Base-by-base conservation (phyloP, 345 rosid species). In the Lumnitzera racemosa region DNA sequence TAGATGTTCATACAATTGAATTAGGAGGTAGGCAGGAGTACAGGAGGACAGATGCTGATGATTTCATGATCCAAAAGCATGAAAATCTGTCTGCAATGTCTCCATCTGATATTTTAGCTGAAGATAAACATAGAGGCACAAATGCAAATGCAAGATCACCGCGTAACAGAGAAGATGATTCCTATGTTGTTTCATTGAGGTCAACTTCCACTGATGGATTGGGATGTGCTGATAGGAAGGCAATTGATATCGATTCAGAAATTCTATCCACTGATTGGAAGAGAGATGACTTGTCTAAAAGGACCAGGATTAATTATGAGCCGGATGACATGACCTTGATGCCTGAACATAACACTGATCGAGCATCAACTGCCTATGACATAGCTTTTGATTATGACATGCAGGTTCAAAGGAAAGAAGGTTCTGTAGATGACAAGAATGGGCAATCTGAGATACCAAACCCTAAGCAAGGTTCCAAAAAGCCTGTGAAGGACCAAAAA, bases 321-420 rank as follows among this genome's bases (percentile, higher is more conserved):
- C 90, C 96, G 49, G 84, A 90, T 72, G 96, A 79, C 67, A 75
- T 84, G 47, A 90, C 76, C 58, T 67, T 88, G 79, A 67, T 86
- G 83, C 96, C 88, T 55, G 85, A 83, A 69, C 90, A 95, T 57
- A 85, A 78, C 56, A 47, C 70, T 20, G 90, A 83, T 66, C 82
- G 73, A 64, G 68, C 80, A 55, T 66, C 78, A 3, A 69, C 58
- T 62, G 85, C 83, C 15, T 94, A 81, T 73, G 89, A 94, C 79
- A 90, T 85, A 66, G 83, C 92, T 58, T 65, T 90, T 60, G 96
- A 94, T 72, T 86, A 79, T 77, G 92, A 81, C 55, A 69, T 79
- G 70, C 84, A 83, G 60, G 75, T 73, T 69, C 77, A 55, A 65
- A 55, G 70, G 46, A 61, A 55, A 53, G 71, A 68, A 61, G 59